Evolutionary conservation across 2,329 filamentous ascomycete species (phyloP).

Genomic region (Cryoendolithus antarcticus): DNA sequence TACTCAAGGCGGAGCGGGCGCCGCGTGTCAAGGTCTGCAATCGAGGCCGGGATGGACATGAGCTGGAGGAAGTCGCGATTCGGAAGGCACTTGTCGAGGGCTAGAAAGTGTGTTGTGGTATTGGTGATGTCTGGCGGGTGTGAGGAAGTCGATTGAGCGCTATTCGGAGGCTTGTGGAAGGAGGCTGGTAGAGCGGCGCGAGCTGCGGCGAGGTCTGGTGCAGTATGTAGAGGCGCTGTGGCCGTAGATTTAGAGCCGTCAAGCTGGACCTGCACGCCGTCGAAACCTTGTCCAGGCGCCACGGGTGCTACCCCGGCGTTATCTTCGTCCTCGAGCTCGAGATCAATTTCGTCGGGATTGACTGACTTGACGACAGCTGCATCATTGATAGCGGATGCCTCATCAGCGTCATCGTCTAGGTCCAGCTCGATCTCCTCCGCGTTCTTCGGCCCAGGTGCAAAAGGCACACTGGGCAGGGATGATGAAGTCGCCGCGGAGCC

Average conservation of each 20-base stretch:
- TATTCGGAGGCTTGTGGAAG: conserved; percentile 35
- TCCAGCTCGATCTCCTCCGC: conserved; percentile 53
- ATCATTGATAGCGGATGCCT: conserved; percentile 6
- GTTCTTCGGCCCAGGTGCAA: conserved; percentile 32
- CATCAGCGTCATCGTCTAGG: conserved; percentile 22
- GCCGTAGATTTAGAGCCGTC: conserved; percentile 2
- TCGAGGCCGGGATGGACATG: conserved; percentile 40
- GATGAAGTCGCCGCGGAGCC: no score
- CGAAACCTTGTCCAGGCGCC: conserved; percentile 13
- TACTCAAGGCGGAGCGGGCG: conserved; percentile 57
- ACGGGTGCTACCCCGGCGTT: conserved; percentile 10
- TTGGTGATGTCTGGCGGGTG: conserved; percentile 65
- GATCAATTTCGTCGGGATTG: conserved; percentile 33
- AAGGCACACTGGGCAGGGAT: no score
- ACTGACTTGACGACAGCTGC: conserved; percentile 6
- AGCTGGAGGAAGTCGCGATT: conserved; percentile 74
- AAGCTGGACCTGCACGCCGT: conserved; percentile 16
- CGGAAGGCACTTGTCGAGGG: conserved; percentile 81
- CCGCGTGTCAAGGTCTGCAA: conserved; percentile 23
- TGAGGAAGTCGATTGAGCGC: no score
- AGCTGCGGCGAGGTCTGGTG: conserved; percentile 10
- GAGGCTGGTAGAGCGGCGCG: conserved; percentile 65
- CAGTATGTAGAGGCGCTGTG: not conserved
- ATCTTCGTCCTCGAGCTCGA: conserved; percentile 20
- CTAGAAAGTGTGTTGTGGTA: conserved; percentile 68